Conservation (phyloP, 2,329 filamentous ascomycete species). For the Talaromyces sp. region DNA sequence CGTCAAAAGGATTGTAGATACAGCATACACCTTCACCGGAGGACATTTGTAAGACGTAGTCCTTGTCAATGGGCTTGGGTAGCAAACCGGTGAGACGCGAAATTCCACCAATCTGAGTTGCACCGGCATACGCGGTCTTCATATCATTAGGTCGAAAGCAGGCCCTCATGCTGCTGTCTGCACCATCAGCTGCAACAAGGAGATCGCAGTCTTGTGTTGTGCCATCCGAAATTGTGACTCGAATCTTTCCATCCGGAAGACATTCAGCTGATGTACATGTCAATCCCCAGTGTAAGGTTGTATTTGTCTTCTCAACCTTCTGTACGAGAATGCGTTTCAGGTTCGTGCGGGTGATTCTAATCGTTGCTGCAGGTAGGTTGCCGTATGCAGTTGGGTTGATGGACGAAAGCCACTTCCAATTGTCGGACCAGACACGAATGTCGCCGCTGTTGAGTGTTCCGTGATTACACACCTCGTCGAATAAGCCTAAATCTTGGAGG, state of each 20-base stretch:
- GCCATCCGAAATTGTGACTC: conserved; percentile 38
- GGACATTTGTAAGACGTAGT: conserved; percentile 41
- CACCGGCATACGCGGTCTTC: conserved; percentile 38
- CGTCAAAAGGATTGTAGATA: conserved; percentile 46
- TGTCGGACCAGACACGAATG: conserved; percentile 9
- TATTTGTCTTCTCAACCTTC: not conserved
- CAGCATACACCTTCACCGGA: conserved; percentile 41
- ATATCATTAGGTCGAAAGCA: conserved; percentile 40
- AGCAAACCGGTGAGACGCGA: conserved; percentile 33
- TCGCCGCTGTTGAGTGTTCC: conserved; percentile 9
- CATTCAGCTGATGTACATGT: conserved; percentile 13
- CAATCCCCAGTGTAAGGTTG: not conserved
- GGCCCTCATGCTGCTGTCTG: conserved; percentile 42
- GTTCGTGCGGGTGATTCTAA: conserved; percentile 5
- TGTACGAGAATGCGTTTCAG: conserved; percentile 11
- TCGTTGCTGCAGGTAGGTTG: conserved; percentile 4
- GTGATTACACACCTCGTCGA: not conserved
- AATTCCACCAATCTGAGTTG: conserved; percentile 40
- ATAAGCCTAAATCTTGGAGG: not conserved
- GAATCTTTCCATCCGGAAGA: conserved; percentile 11
- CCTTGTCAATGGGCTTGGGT: conserved; percentile 30
- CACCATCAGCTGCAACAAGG: conserved; percentile 48
- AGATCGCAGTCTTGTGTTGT: conserved; percentile 40
- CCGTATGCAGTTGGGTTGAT: conserved; percentile 10
- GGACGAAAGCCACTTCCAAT: conserved; percentile 14